A percentile compares a stretch with the other conserved stretches of the same genome.
These are phyloP conservation scores for Parasitella parasitica DNA, from an alignment of 371 early-diverging fungal species.

Conservation along the genomic window DNA sequence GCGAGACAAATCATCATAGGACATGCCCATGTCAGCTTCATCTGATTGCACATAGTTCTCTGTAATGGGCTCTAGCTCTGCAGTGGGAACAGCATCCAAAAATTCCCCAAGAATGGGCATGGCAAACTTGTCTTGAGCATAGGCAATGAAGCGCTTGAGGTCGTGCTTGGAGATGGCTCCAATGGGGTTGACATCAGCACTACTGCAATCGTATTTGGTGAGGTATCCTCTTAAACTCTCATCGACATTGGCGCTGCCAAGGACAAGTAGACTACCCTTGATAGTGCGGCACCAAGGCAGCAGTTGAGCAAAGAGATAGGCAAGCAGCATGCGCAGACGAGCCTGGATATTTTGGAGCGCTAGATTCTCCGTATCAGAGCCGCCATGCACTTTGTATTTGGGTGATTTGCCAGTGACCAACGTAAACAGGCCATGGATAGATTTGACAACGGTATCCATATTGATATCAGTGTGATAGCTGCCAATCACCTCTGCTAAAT, in stretches of 20 bases:
- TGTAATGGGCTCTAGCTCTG: slow-evolving; percentile 93
- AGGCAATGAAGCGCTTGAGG: slow-evolving; percentile 80
- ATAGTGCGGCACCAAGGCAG: slow-evolving; percentile 86
- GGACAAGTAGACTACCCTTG: slow-evolving; percentile 81
- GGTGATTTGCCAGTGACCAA: slow-evolving; percentile 82
- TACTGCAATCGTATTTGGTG: slow-evolving; percentile 98
- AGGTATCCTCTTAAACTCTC: slow-evolving; percentile 95
- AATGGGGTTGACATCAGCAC: slow-evolving; percentile 96
- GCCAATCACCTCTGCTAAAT: slow-evolving; percentile 81
- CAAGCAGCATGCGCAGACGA: slow-evolving; percentile 91
- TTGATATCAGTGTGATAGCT: slow-evolving; percentile 88
- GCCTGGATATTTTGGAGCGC: slow-evolving; percentile 98
- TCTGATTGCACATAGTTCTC: slow-evolving; percentile 80
- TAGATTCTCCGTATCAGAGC: slow-evolving; percentile 83
- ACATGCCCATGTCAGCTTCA: slow-evolving; percentile 97
- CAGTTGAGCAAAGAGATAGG: slow-evolving; percentile 94
- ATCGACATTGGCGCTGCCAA: slow-evolving; percentile 96
- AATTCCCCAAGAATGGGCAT: slow-evolving; percentile 79
- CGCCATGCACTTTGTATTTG: slow-evolving; percentile 82
- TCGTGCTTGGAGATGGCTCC: slow-evolving; percentile 94
- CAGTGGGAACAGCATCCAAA: slow-evolving; percentile 88
- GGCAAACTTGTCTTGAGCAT: slow-evolving; percentile 62
- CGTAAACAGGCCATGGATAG: slow-evolving; percentile 75
- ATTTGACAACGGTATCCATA: slow-evolving; percentile 83
- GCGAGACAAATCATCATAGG: slow-evolving; percentile 88